Conservation (phyloP, 179 eudicot species). For the Silene coronaria region DNA sequence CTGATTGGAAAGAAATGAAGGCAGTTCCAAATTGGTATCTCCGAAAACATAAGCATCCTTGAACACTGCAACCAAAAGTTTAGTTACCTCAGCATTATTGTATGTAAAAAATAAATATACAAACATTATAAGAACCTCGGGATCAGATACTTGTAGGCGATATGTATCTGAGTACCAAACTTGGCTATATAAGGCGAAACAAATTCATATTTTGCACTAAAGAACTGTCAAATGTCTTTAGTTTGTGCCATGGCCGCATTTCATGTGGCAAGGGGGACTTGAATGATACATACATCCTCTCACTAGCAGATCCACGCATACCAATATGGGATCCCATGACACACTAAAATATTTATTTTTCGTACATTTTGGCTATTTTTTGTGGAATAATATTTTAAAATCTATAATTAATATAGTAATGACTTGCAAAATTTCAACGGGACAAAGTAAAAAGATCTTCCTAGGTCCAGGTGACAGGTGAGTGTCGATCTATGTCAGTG, state of each 20-base stretch:
- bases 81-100: background rate
- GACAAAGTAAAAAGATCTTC: background rate
- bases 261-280: background rate
- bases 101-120: background rate
- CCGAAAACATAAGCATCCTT: slow-evolving; percentile 73
- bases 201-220: background rate
- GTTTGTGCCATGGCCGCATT: too few relatives aligned
- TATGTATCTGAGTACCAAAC: background rate
- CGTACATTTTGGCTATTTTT: background rate
- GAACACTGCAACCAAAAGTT: slow-evolving; percentile 40
- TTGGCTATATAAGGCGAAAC: background rate
- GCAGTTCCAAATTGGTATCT: slow-evolving; percentile 84
- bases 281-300: background rate
- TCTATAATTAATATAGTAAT: background rate
- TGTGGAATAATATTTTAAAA: background rate
- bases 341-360: too few relatives aligned
- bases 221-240: background rate
- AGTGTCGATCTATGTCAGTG: too few relatives aligned
- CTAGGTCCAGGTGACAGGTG: background rate
- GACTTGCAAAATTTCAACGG: background rate
- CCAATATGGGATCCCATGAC: background rate
- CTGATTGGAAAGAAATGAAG: slow-evolving; percentile 65
- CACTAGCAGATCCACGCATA: background rate
- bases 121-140: background rate
- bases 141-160: background rate